phyloP scores from a whole-genome alignment of 148 eudicot genomes.

The Vaccinium myrtillus region DNA sequence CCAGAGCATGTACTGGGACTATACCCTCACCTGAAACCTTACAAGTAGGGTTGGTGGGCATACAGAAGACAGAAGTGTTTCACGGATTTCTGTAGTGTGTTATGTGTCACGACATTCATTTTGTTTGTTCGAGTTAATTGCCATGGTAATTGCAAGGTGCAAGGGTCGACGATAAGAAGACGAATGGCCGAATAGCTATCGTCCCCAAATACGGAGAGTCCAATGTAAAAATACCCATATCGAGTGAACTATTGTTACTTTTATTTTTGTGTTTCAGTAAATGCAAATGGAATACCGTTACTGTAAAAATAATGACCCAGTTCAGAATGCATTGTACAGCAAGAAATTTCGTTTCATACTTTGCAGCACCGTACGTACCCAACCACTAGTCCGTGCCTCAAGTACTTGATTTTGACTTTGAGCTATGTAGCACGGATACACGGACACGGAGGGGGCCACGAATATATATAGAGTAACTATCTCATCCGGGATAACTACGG shows the following conservation, averaged over 20 bases:
- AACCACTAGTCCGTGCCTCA: no score
- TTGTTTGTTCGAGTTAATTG: not conserved
- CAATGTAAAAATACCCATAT: not conserved
- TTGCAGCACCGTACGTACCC: no score
- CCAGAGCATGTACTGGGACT: slow-evolving; percentile 63
- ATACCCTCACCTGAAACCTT: slow-evolving; percentile 40
- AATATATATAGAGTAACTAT: no score
- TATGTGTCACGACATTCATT: not conserved
- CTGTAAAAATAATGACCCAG: no score
- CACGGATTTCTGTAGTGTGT: not conserved
- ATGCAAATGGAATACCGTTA: not conserved
- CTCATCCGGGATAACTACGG: no score
- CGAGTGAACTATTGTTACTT: not conserved
- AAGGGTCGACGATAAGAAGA: not conserved
- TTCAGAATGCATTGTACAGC: no score
- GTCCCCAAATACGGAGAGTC: not conserved
- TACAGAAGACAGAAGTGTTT: not conserved
- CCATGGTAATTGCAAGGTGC: not conserved
- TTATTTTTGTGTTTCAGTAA: not conserved
- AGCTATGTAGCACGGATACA: no score
- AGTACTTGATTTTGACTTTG: not conserved
- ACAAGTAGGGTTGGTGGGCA: slow-evolving; percentile 29
- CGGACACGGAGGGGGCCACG: no score
- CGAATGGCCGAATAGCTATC: not conserved
- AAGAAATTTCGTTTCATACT: no score